Percentiles rank a stretch among this genome's conserved stretches.
Conservation (phyloP, 768 basidiomycete species). For the Tricholoma hemisulphureum region DNA sequence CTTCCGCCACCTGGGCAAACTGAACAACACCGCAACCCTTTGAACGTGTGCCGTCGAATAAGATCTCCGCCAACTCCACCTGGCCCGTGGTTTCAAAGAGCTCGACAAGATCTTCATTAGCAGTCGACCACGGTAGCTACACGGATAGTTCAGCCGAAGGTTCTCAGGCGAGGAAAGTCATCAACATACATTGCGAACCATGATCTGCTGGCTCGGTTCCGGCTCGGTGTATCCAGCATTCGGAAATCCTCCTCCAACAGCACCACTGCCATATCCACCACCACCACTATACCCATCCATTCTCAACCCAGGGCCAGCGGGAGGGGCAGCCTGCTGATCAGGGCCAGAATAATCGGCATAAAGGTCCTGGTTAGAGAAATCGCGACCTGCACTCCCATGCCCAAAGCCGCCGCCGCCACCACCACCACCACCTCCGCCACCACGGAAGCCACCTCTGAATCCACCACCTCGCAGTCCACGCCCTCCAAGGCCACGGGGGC, state of each 20-base stretch:
- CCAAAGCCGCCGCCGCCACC: slow-evolving; percentile 55
- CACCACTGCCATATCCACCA: slow-evolving; percentile 35
- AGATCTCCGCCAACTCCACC: slow-evolving; percentile 91
- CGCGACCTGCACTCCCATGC: slow-evolving; percentile 57
- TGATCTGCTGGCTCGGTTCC: slow-evolving; percentile 94
- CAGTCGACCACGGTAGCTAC: slow-evolving; percentile 97
- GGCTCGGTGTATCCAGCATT: slow-evolving; percentile 49
- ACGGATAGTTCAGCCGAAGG: neutral
- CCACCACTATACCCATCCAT: slow-evolving; percentile 39
- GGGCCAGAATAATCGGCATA: slow-evolving; percentile 94
- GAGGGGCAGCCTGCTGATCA: slow-evolving; percentile 59
- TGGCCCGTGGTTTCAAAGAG: slow-evolving; percentile 97
- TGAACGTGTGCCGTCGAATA: slow-evolving; percentile 88
- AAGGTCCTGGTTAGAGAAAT: slow-evolving; percentile 84
- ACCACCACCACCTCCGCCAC: slow-evolving; percentile 53
- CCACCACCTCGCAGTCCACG: slow-evolving; percentile 46
- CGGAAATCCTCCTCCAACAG: slow-evolving; percentile 32
- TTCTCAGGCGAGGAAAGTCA: neutral
- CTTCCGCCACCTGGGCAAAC: slow-evolving; percentile 82
- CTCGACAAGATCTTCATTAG: slow-evolving; percentile 97
- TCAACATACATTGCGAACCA: slow-evolving; percentile 93
- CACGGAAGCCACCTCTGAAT: slow-evolving; percentile 54
- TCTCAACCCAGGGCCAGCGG: slow-evolving; percentile 36
- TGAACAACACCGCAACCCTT: slow-evolving; percentile 97
- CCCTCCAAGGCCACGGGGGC: slow-evolving; percentile 42